Conservation (phyloP, 805 yeast species). For the Zygoascus flipseniorum region DNA sequence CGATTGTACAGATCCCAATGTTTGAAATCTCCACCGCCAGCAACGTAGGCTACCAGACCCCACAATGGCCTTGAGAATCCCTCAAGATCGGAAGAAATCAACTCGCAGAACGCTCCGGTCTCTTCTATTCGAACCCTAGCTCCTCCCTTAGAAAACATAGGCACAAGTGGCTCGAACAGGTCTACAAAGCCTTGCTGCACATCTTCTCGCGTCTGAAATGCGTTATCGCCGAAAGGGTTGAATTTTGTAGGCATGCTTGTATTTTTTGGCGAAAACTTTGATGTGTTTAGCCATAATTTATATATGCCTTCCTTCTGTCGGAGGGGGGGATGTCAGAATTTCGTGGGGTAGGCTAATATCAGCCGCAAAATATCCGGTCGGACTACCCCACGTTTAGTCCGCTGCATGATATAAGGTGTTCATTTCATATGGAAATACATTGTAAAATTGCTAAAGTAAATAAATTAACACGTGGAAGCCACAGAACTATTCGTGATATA, state of each 20-base stretch:
- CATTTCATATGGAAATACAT: too few relatives aligned
- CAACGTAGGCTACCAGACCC: constrained; percentile 26
- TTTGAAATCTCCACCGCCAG: constrained; percentile 20
- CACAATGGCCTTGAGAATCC: constrained; percentile 28
- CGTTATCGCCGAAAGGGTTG: constrained; percentile 1
- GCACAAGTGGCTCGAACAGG: constrained; percentile 12
- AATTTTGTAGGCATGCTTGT: neutral
- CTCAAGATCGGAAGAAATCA: constrained; percentile 18
- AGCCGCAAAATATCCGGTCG: too few relatives aligned
- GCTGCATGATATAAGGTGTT: too few relatives aligned
- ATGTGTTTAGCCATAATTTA: too few relatives aligned
- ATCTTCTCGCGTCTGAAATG: constrained; percentile 10
- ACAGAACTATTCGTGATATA: too few relatives aligned
- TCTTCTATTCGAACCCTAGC: constrained; percentile 16
- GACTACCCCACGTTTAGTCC: too few relatives aligned
- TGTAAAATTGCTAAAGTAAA: neutral
- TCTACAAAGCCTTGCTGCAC: constrained; percentile 9
- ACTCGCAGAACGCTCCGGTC: constrained; percentile 23
- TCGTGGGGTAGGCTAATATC: too few relatives aligned
- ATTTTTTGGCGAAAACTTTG: too few relatives aligned
- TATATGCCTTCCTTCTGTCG: too few relatives aligned
- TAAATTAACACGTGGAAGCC: neutral
- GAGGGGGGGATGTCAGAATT: too few relatives aligned
- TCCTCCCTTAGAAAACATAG: constrained; percentile 12
- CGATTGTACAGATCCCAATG: constrained; percentile 21